Percentiles rank a stretch among this genome's conserved stretches.
Conservation (phyloP, 2,329 filamentous ascomycete species). For the Pyrenochaeta sp. region DNA sequence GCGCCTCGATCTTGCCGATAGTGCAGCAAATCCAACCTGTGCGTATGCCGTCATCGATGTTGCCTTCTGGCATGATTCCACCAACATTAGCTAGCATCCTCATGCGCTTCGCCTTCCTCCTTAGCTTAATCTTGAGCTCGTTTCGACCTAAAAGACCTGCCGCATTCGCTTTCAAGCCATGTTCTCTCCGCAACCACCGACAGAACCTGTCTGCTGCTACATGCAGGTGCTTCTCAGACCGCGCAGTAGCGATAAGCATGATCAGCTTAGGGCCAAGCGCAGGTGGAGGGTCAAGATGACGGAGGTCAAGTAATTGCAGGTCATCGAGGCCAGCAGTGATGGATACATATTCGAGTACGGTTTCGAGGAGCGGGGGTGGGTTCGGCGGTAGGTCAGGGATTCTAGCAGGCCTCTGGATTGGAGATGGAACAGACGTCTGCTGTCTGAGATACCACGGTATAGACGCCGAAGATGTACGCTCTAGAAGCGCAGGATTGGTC, state of each 20-base stretch:
- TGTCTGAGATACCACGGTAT: constrained; percentile 85
- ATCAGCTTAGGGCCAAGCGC: constrained; percentile 87
- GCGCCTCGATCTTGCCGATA: constrained; percentile 73
- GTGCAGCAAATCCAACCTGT: constrained; percentile 98
- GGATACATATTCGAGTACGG: constrained; percentile 79
- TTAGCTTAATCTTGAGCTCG: constrained; percentile 86
- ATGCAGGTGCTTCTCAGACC: constrained; percentile 92
- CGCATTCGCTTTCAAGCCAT: constrained; percentile 77
- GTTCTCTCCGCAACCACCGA: constrained; percentile 79
- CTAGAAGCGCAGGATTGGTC: constrained; percentile 10
- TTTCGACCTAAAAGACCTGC: constrained; percentile 90
- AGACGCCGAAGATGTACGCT: constrained; percentile 20
- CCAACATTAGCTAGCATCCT: constrained; percentile 79
- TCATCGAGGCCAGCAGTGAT: constrained; percentile 88
- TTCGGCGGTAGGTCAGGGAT: constrained; percentile 72
- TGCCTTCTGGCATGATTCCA: constrained; percentile 60
- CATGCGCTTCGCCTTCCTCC: constrained; percentile 80
- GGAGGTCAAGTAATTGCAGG: constrained; percentile 81
- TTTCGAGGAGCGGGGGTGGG: constrained; percentile 74
- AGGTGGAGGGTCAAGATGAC: constrained; percentile 82
- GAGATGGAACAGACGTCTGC: constrained; percentile 38
- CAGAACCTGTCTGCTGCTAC: constrained; percentile 90
- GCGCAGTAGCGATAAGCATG: constrained; percentile 91
- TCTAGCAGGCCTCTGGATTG: constrained; percentile 60
- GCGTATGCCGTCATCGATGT: constrained; percentile 82